Evolutionary conservation across 2,329 filamentous ascomycete genomes (phyloP).

Genomic region (Cladophialophora psammophila): DNA sequence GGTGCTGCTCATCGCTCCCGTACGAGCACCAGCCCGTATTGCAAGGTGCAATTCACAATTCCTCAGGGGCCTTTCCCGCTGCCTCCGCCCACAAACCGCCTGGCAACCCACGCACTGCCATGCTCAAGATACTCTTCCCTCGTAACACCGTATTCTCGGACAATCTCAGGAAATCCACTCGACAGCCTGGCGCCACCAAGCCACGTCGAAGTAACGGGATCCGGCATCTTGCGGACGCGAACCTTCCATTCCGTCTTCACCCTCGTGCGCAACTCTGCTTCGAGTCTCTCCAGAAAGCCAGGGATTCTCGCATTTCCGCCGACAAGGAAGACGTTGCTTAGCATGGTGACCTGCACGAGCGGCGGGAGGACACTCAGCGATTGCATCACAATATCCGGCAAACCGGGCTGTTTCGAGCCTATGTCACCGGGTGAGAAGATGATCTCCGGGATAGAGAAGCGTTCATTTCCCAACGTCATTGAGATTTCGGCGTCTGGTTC

Average conservation of each 20-base stretch:
- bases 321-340: slow-evolving; percentile 87
- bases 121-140: slow-evolving; percentile 90
- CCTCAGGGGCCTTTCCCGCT: slow-evolving; percentile 15
- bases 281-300: slow-evolving; percentile 81
- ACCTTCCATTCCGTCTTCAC: slow-evolving; percentile 80
- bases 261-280: slow-evolving; percentile 72
- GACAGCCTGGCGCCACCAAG: slow-evolving; percentile 81
- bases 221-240: slow-evolving; percentile 70
- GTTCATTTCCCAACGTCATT: slow-evolving; percentile 86
- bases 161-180: slow-evolving; percentile 64
- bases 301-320: slow-evolving; percentile 83
- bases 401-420: slow-evolving; percentile 80
- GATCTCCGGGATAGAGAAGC: slow-evolving; percentile 88
- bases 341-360: slow-evolving; percentile 81
- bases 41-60: neutral
- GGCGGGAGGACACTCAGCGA: slow-evolving; percentile 76
- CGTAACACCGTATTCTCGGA: slow-evolving; percentile 76
- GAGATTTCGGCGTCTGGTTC: slow-evolving; percentile 73
- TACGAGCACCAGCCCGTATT: no score
- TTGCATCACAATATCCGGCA: slow-evolving; percentile 83
- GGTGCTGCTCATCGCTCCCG: no score
- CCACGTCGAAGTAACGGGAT: slow-evolving; percentile 86
- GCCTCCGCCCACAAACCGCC: slow-evolving; percentile 63
- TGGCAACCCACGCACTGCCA: slow-evolving; percentile 76
- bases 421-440: slow-evolving; percentile 87